phyloP scores from a whole-genome alignment of 2,329 filamentous ascomycete genomes.

The Fusarium sp. region DNA sequence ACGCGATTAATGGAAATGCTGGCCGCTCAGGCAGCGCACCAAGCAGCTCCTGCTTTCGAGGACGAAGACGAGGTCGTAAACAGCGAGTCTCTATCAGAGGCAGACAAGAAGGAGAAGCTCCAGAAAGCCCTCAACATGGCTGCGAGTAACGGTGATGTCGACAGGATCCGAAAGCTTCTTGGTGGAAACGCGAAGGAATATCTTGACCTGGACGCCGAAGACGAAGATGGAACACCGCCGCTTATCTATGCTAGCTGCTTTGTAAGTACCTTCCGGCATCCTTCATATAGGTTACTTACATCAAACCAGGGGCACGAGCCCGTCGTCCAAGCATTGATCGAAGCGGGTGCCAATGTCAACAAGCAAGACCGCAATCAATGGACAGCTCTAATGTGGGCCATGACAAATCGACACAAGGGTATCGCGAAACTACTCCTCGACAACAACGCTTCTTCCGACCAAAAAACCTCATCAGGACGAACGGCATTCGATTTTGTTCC shows the following conservation, averaged over 20 bases:
- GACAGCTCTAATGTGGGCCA: constrained; percentile 99
- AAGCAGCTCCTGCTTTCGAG: constrained; percentile 74
- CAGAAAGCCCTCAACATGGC: constrained; percentile 94
- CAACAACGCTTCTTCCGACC: constrained; percentile 92
- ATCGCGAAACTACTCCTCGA: constrained; percentile 94
- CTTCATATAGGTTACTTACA: constrained; percentile 8
- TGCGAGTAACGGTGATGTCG: constrained; percentile 92
- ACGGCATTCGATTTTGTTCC: constrained; percentile 96
- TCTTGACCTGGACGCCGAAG: constrained; percentile 85
- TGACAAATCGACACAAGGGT: constrained; percentile 96
- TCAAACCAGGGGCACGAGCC: constrained; percentile 78
- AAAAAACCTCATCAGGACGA: constrained; percentile 91
- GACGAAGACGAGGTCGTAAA: constrained; percentile 82
- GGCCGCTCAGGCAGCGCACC: constrained; percentile 86
- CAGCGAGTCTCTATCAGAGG: constrained; percentile 75
- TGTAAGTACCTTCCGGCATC: constrained; percentile 61
- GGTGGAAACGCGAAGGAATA: constrained; percentile 76
- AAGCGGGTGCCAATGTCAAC: constrained; percentile 88
- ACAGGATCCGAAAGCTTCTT: constrained; percentile 79
- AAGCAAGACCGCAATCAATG: constrained; percentile 95
- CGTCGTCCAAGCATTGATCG: constrained; percentile 83
- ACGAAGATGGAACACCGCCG: constrained; percentile 95
- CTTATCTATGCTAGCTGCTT: constrained; percentile 98
- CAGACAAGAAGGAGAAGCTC: constrained; percentile 80
- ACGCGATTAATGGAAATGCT: constrained; percentile 94